phyloP scores from a whole-genome alignment of 805 yeast species.

The Candida insectorum region DNA sequence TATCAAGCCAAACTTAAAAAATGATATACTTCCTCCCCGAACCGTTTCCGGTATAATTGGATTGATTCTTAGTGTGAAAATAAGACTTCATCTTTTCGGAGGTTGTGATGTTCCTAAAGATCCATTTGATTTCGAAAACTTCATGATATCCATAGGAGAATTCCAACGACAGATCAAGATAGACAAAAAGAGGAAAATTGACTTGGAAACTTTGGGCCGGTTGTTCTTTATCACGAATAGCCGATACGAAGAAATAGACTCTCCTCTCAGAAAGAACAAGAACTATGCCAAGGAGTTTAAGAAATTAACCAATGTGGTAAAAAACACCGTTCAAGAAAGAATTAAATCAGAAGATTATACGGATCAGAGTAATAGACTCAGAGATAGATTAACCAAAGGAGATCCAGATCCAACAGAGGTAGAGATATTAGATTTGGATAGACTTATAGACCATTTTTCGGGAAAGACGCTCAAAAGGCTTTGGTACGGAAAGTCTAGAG shows the following conservation, averaged over 20 bases:
- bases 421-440: conserved; percentile 39
- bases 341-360: conserved; percentile 21
- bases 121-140: conserved; percentile 72
- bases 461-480: conserved; percentile 33
- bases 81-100: conserved; percentile 46
- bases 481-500: conserved; percentile 29
- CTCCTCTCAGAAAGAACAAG: conserved; percentile 21
- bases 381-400: conserved; percentile 33
- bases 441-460: conserved; percentile 26
- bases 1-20: conserved; percentile 41
- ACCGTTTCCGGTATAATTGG: conserved; percentile 82
- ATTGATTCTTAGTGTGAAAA: conserved; percentile 63
- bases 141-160: conserved; percentile 62
- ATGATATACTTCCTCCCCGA: conserved; percentile 57
- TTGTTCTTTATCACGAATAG: conserved; percentile 35
- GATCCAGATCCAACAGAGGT: conserved; percentile 37
- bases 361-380: conserved; percentile 21
- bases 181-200: conserved; percentile 50
- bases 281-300: conserved; percentile 40
- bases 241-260: conserved; percentile 9
- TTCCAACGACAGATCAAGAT: conserved; percentile 73
- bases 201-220: conserved; percentile 48
- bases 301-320: conserved; percentile 63
- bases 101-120: conserved; percentile 68
- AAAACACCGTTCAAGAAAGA: conserved; percentile 67